phyloP scores from a whole-genome alignment of 345 rosid genomes.

The Raphanus raphanistrum region DNA sequence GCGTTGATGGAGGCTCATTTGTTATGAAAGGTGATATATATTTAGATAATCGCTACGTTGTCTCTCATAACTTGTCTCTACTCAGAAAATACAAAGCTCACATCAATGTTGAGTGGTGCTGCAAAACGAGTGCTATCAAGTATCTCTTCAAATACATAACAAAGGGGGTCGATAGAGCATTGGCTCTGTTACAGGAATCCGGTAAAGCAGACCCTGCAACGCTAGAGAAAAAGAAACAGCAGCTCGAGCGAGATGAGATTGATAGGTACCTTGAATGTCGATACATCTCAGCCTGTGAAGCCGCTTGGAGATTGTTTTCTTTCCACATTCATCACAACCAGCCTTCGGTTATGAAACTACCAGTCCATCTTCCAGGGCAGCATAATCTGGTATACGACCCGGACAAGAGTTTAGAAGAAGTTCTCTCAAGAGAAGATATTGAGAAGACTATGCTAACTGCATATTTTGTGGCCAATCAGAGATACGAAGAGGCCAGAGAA shows the following conservation, averaged over 20 bases:
- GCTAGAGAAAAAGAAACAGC: too few relatives aligned
- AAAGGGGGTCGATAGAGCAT: background rate
- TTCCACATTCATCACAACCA: background rate
- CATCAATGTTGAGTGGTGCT: slow-evolving; percentile 13
- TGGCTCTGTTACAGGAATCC: background rate
- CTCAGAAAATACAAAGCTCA: background rate
- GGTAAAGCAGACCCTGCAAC: too few relatives aligned
- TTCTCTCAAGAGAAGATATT: background rate
- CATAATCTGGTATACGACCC: background rate
- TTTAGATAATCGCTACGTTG: background rate
- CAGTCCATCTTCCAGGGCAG: background rate
- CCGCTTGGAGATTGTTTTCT: background rate
- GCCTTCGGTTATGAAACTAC: background rate
- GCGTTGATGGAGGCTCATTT: background rate
- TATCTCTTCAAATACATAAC: slow-evolving; percentile 4
- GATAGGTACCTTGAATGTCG: background rate
- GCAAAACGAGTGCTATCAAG: background rate
- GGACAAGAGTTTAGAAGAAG: accelerated
- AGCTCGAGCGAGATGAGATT: too few relatives aligned
- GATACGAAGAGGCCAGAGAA: background rate
- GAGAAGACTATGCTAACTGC: background rate
- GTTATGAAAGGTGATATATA: background rate
- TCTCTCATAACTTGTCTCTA: background rate
- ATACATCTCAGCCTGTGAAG: slow-evolving; percentile 18
- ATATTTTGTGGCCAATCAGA: background rate